These are phyloP conservation scores for Colletotrichum orchidophilum DNA, from an alignment of 2,329 filamentous ascomycete genomes.

Conservation along the genomic window DNA sequence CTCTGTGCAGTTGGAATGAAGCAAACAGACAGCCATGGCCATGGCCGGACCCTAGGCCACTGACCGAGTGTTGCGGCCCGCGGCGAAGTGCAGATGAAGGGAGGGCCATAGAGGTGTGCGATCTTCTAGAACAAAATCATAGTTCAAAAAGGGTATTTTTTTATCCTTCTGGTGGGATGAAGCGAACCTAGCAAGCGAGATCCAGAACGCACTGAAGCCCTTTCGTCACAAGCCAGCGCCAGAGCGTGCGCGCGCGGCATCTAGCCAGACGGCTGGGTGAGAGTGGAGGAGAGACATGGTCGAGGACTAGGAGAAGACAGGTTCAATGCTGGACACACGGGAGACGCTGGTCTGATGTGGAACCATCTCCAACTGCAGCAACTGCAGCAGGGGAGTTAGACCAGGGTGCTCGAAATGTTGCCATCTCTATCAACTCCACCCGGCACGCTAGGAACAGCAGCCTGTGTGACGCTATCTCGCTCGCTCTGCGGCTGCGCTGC, in stretches of 20 bases:
- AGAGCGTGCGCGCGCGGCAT: background rate
- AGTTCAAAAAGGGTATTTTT: conserved; percentile 4
- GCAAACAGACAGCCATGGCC: background rate
- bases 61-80: conserved; percentile 17
- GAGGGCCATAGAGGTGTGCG: background rate
- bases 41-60: background rate
- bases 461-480: conserved; percentile 34
- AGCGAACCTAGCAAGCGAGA: conserved; percentile 30
- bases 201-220: conserved; percentile 16
- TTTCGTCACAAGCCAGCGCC: conserved; percentile 28
- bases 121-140: conserved; percentile 15
- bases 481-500: conserved; percentile 10
- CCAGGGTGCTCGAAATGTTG: conserved; percentile 9
- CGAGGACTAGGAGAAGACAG: background rate
- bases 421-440: conserved; percentile 19
- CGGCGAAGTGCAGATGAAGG: background rate
- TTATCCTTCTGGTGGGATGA: conserved; percentile 16
- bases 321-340: conserved; percentile 27
- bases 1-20: background rate
- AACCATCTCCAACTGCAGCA: conserved; percentile 17
- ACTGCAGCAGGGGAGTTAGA: background rate
- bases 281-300: conserved; percentile 17
- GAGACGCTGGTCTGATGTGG: conserved; percentile 20
- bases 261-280: conserved; percentile 24
- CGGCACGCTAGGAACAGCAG: conserved; percentile 32